These are phyloP conservation scores for Lichtheimia corymbifera DNA, from an alignment of 371 early-diverging fungal genomes.

Conservation along the genomic window DNA sequence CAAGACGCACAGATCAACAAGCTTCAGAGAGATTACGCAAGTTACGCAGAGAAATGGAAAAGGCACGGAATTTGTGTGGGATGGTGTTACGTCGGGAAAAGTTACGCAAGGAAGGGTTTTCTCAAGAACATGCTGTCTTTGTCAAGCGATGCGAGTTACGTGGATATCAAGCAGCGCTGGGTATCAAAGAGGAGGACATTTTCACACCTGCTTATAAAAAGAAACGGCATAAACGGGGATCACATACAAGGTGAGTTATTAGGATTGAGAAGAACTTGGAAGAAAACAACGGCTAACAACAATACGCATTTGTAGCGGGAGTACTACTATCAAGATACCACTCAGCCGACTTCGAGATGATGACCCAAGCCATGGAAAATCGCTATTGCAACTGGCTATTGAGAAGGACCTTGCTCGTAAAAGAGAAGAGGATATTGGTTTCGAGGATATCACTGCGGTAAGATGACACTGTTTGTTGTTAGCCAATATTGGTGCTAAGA, in stretches of 20 bases:
- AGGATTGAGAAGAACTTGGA: too few species aligned
- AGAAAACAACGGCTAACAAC: background rate
- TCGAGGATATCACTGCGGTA: conserved; percentile 45
- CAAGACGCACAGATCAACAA: conserved; percentile 83
- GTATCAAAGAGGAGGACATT: conserved; percentile 58
- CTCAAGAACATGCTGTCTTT: conserved; percentile 66
- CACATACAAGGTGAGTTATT: background rate
- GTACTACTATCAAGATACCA: conserved; percentile 34
- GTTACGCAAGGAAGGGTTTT: conserved; percentile 66
- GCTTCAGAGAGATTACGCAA: conserved; percentile 80
- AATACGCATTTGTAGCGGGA: background rate
- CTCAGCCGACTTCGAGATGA: conserved; percentile 21
- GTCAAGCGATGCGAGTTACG: conserved; percentile 57
- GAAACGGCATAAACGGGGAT: conserved; percentile 39
- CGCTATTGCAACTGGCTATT: conserved; percentile 22
- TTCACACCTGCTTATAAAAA: conserved; percentile 37
- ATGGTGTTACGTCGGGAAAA: conserved; percentile 80
- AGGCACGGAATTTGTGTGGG: conserved; percentile 74
- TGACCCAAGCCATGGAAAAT: conserved; percentile 13
- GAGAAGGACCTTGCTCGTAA: conserved; percentile 44
- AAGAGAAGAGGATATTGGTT: conserved; percentile 43
- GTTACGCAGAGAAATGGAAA: conserved; percentile 80
- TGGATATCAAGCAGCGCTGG: conserved; percentile 57
- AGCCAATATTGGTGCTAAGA: background rate
- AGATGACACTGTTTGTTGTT: conserved; percentile 27